Evolutionary conservation across 352 stramenopile genomes (phyloP), one percentile per base, ranked within the genome.

Genomic region (Phytopythium cucurbitacearum): DNA sequence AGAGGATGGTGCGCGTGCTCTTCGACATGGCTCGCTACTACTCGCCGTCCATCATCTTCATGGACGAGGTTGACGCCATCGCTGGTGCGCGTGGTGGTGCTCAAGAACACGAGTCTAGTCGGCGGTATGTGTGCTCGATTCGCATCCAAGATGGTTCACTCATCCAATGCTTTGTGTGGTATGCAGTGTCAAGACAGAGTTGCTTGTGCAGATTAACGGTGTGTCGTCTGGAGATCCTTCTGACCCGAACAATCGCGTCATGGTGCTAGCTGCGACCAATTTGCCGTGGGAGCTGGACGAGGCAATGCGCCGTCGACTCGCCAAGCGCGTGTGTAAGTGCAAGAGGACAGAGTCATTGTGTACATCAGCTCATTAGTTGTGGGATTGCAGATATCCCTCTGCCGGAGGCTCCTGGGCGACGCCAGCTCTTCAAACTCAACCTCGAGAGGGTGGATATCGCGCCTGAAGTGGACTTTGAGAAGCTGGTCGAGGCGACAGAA

Each of bases 11-110:
- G 43, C 86, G 94, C 41, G 96, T 99, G 32, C 73, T 99, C 9
- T 99, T 99, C 60, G 95, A 99, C 41, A 98, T 99, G 84, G 96
- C 97, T n/a, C 84, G 95, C 10, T 97, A 98, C 66, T 98, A 98
- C 69, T 86, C 94, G 11, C 97, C 97, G 5, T 96, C 87, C 9
- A 99, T 97, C 51, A 98, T 99, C 44, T 99, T 99, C 65, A 96
- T 99, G 73, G 97, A 99, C 60, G 96, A 99, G 65, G 98, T 99
- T 50, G 97, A 99, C 59, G 91, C 96, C 1, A 95, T 98, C 40
- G 85, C 82, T 3, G 85, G 75, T 0, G 71, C 77, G 9, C 71
- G 84, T 56, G 84, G 85, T 13, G 74, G 71, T 36, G 79, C 74
- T n/a, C 83, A 87, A 37, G 85, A 94, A 48, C 85, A 94, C 60